Base-by-base conservation (phyloP, 1,284 basidiomycete genomes). In the Hymenochaete sp. region DNA sequence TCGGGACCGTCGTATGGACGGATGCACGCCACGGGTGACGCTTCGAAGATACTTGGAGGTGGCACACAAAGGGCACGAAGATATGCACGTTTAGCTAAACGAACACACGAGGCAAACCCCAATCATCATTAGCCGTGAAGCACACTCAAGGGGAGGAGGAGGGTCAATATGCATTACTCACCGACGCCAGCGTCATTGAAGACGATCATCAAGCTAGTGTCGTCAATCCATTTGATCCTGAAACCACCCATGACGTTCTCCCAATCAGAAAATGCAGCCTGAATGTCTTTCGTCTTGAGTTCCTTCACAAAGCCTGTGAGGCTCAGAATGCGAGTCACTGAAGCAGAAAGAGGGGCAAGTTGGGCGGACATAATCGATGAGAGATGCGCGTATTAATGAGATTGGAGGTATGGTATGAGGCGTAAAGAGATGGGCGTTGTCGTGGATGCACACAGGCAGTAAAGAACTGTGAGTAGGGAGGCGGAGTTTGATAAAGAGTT, bases 201-300 rank as follows among this genome's bases (percentile, higher is more conserved):
- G 52, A 99, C 93, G 59, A 98, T 85, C 59, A 96, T 71, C 35
- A 95, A 87, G 59, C 88, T 93, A 38, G 89, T 93, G 64, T 99
- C 95, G 65, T 99, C 92, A 56, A 83, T 79, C 95, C 95, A 99
- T 65, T 98, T 98, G 65, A 99, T 96, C 72, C 93, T 91, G 72
- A 96, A 97, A 14, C 93, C 95, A 29, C 93, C 93, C 49, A 74
- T 80, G 38, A 82, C 72, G 50, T 71, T 75, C 57, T 97, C 93
- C 77, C 87, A 98, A 35, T 93, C 89, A 43, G 80, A 73, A 63
- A 98, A 97, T 32, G 92, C 84, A 43, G 75, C 64, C 60, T 97
- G 92, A 43, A 99, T 86, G 64, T 99, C 95, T 60, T 91, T 85
- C 22, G 95, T 99, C 71, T 98, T 98, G 61, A 99, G 77, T 63